Percentiles rank a stretch among this genome's conserved stretches.
These are phyloP conservation scores for Paspalum vaginatum DNA, from an alignment of 176 grass and related monocot genomes.

Conservation along the genomic window DNA sequence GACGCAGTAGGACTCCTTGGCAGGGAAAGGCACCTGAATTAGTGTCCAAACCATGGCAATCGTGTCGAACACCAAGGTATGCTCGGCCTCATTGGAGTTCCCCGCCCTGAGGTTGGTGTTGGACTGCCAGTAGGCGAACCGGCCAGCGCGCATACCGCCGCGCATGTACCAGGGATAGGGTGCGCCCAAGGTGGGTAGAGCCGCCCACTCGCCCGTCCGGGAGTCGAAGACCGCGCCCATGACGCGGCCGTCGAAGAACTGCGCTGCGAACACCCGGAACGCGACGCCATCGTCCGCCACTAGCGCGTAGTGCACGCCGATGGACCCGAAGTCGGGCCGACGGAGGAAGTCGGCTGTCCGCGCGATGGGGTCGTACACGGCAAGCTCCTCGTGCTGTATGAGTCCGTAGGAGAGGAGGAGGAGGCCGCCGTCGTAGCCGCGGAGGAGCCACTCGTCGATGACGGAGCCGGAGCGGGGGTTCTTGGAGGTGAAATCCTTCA, in stretches of 20 bases:
- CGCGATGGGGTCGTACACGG: conserved; percentile 37
- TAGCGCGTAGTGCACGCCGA: background rate
- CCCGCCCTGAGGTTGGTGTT: background rate
- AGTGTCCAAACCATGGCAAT: conserved; percentile 26
- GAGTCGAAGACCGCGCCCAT: conserved; percentile 18
- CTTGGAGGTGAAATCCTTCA: background rate
- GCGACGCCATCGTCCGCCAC: background rate
- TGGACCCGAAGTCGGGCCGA: background rate
- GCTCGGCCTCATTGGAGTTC: background rate
- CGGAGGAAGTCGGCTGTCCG: conserved; percentile 20
- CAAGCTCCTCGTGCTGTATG: background rate
- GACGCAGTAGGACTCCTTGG: conserved; percentile 20
- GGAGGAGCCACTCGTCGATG: conserved; percentile 16
- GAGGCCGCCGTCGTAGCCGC: conserved; percentile 13
- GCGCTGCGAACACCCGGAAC: conserved; percentile 20
- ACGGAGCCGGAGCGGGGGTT: background rate
- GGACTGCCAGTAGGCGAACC: conserved; percentile 13
- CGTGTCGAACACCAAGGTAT: conserved; percentile 32
- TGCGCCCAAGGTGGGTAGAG: too few relatives aligned
- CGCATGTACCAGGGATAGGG: too few relatives aligned
- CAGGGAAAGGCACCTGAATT: background rate
- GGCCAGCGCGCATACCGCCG: conserved; percentile 24
- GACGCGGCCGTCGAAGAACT: background rate
- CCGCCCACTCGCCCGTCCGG: conserved; percentile 14
- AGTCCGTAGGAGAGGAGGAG: conserved; percentile 25